Evolutionary conservation across 495 filamentous ascomycete genomes (phyloP), one percentile per base, ranked within the genome.

Genomic region (Margaritispora aquatica): DNA sequence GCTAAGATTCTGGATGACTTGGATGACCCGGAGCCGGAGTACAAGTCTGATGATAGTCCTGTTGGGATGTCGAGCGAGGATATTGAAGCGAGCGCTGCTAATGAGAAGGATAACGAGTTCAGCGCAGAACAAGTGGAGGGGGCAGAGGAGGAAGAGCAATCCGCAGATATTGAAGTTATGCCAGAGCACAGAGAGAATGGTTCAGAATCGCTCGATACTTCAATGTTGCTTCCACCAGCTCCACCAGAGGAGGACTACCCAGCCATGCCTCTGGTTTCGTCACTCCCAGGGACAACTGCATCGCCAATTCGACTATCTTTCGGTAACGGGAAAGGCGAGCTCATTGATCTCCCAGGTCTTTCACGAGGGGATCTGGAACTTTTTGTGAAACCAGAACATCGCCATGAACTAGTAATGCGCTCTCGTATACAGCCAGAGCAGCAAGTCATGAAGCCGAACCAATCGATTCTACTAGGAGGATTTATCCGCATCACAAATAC

Each of bases 331-430:
- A 86, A 82, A 63, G 92, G 94, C 51, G 94, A 99, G 66, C 73
- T 99, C n/a, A 89, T 99, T 65, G 94, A 96, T 67, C 81, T 99
- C 13, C 94, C 94, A 0, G 94, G 94, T 10, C 75, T 99, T 15
- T 78, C 87, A 20, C 85, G 95, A 21, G 82, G 80, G 24, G 80
- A 83, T 13, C 77, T 99, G 2, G 82, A 87, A 27, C 66, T 79
- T 8, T 83, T 86, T 69, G 86, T 97, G 20, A 68, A 75, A 3
- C 75, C 83, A 51, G 75, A 86, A 34, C 71, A 87, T 62, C 85
- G 84, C 54, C 67, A 71, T 7, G 77, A 82, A 24, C 77, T 99
- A 48, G 77, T 90, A 55, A 94, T 99, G 91, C 82, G 80, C 21
- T 76, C 77, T 31, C 84, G 90, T 4, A 68, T 87, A 54, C 75